Conservation (phyloP, 1,139 yeast species). For the Arxiozyma bovina region DNA sequence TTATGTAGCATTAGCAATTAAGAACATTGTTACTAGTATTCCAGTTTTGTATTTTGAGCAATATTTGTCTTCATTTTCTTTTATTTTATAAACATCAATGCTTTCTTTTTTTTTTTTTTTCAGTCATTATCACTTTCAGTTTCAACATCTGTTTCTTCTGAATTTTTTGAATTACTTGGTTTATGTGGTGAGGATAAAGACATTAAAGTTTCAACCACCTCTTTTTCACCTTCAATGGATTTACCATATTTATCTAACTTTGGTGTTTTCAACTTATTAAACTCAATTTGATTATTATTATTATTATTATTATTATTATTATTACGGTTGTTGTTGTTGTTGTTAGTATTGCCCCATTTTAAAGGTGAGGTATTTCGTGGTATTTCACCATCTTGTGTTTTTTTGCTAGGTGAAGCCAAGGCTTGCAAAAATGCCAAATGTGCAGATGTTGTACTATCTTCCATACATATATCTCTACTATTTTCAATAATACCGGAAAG, state of each 20-base stretch:
- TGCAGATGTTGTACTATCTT: constrained; percentile 28
- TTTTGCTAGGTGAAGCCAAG: constrained; percentile 16
- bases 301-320: neutral
- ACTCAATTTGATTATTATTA: neutral
- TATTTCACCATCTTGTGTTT: neutral
- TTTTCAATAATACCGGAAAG: neutral
- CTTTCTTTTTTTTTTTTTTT: too few species aligned
- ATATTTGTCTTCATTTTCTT: neutral
- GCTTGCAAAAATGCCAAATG: constrained; percentile 34
- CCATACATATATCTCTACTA: constrained; percentile 3
- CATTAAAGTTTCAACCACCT: constrained; percentile 41
- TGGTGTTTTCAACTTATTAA: neutral
- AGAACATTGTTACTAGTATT: too few species aligned
- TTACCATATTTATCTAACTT: neutral
- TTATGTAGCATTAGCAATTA: too few species aligned
- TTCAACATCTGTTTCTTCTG: constrained; percentile 5
- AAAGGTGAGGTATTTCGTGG: neutral
- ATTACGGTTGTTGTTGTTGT: neutral
- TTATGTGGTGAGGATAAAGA: constrained; percentile 38
- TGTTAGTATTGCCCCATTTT: constrained; percentile 1
- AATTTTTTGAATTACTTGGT: constrained; percentile 10
- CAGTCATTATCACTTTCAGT: constrained; percentile 2
- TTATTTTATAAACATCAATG: neutral
- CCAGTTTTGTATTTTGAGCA: neutral
- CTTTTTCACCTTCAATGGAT: constrained; percentile 30